phyloP scores from a whole-genome alignment of 805 yeast species.

The Metschnikowia rubicola region DNA sequence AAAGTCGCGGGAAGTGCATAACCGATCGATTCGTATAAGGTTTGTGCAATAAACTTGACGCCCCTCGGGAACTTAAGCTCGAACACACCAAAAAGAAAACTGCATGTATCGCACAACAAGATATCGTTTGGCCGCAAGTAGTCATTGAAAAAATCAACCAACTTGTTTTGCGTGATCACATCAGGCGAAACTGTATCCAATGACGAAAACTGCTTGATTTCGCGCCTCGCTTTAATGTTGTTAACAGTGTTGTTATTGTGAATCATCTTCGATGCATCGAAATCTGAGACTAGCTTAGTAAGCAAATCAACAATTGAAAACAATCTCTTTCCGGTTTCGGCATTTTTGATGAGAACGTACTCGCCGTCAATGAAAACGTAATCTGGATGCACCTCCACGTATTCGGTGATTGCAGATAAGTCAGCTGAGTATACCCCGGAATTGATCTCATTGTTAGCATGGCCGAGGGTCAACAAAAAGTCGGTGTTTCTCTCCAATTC shows the following conservation, averaged over 20 bases:
- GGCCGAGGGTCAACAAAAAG: constrained; percentile 67
- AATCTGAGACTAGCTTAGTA: constrained; percentile 23
- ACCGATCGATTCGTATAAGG: constrained; percentile 84
- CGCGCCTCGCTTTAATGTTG: constrained; percentile 18
- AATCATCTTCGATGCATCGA: constrained; percentile 15
- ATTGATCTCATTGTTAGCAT: constrained; percentile 39
- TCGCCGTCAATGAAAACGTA: constrained; percentile 36
- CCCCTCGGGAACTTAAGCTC: constrained; percentile 61
- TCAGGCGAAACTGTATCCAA: constrained; percentile 9
- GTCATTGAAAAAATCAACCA: constrained; percentile 32
- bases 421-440: constrained; percentile 24
- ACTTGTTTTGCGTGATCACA: constrained; percentile 29
- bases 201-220: constrained; percentile 10
- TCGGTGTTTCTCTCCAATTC: constrained; percentile 52
- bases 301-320: constrained; percentile 34
- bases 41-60: constrained; percentile 55
- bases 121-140: constrained; percentile 60
- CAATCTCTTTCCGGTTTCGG: constrained; percentile 21
- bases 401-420: constrained; percentile 21
- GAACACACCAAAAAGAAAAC: constrained; percentile 72
- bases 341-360: constrained; percentile 19
- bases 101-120: constrained; percentile 78
- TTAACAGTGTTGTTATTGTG: constrained; percentile 9
- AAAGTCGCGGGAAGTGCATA: constrained; percentile 82
- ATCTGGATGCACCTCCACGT: constrained; percentile 42